Conservation (phyloP, 495 filamentous ascomycete species). For the Cudoniella acicularis region DNA sequence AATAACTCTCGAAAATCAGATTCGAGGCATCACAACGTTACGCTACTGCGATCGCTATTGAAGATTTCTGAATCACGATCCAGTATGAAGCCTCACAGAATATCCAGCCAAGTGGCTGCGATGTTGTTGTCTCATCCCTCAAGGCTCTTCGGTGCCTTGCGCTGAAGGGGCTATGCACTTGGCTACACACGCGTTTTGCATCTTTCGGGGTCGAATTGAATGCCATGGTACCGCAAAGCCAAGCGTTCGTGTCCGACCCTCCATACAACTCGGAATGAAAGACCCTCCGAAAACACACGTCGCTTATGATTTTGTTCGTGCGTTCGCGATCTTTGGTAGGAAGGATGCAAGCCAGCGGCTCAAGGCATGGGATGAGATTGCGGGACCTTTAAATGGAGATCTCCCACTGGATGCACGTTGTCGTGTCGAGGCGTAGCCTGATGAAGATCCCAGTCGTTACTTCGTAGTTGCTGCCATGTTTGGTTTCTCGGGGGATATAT, state of each 20-base stretch:
- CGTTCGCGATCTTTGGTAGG: too few relatives aligned
- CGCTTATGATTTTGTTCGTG: background rate
- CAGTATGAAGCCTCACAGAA: too few relatives aligned
- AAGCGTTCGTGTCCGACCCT: background rate
- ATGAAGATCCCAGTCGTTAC: background rate
- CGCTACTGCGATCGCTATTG: too few relatives aligned
- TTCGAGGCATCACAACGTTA: too few relatives aligned
- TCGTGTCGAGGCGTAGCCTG: background rate
- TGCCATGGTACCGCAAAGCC: background rate
- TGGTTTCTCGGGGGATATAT: too few relatives aligned
- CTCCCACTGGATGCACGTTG: background rate
- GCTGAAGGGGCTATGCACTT: background rate
- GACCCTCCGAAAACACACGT: background rate
- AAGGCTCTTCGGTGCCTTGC: background rate
- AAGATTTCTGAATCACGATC: background rate
- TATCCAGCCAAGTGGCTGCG: too few relatives aligned
- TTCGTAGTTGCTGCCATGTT: too few relatives aligned
- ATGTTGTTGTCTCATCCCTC: too few relatives aligned
- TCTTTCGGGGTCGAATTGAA: background rate
- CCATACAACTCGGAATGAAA: background rate
- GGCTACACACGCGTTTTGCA: background rate
- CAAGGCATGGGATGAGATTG: background rate
- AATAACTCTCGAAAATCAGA: too few relatives aligned
- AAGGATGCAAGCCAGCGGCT: background rate
- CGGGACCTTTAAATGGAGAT: background rate